These are phyloP conservation scores for Debaryomyces fabryi DNA, from an alignment of 1,139 yeast species.

Conservation along the genomic window DNA sequence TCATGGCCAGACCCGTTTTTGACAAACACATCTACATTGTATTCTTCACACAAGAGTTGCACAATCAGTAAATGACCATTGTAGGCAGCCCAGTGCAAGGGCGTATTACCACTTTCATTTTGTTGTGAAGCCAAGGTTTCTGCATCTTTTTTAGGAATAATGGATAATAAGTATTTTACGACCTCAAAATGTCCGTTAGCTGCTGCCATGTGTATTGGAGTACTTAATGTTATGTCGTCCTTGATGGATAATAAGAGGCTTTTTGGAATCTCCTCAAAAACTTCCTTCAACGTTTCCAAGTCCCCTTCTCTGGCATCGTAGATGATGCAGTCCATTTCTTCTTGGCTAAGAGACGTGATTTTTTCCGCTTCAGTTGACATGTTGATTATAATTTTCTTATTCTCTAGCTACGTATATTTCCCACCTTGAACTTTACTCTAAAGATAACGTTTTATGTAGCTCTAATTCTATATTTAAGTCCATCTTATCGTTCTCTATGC, in stretches of 20 bases:
- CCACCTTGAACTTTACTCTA: neutral
- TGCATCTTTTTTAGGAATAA: conserved; percentile 49
- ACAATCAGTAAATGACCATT: conserved; percentile 83
- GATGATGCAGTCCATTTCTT: conserved; percentile 79
- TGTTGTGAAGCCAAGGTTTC: conserved; percentile 51
- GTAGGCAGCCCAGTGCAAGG: conserved; percentile 93
- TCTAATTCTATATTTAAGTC: neutral
- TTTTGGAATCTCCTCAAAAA: conserved; percentile 65
- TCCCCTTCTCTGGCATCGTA: conserved; percentile 90
- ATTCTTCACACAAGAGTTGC: conserved; percentile 67
- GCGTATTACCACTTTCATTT: conserved; percentile 87
- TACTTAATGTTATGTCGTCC: conserved; percentile 66
- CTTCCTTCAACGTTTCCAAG: conserved; percentile 66
- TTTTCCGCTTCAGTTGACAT: conserved; percentile 22
- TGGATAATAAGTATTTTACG: conserved; percentile 58
- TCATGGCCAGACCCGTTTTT: conserved; percentile 81
- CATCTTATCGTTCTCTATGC: conserved; percentile 4
- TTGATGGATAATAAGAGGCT: conserved; percentile 51
- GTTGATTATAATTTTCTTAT: neutral
- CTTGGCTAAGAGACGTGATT: conserved; percentile 48
- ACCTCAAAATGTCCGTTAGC: conserved; percentile 89
- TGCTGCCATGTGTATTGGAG: conserved; percentile 92
- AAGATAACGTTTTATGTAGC: neutral
- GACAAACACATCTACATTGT: conserved; percentile 76
- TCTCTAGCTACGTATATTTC: neutral